Evolutionary conservation across 345 rosid genomes (phyloP).

Genomic region (Populus deltoides): DNA sequence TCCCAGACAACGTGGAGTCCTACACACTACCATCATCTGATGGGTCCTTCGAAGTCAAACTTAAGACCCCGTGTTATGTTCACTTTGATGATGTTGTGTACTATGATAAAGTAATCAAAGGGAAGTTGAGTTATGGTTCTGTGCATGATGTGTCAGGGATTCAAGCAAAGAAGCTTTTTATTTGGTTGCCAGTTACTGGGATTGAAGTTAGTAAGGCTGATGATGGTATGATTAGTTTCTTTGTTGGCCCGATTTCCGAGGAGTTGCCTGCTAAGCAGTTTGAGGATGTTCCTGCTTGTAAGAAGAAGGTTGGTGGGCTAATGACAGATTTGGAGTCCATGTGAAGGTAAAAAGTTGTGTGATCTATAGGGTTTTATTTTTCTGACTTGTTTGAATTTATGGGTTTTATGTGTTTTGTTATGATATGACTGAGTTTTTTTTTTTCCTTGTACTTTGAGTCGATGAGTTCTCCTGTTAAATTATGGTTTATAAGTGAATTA

Average conservation of each 20-base stretch:
- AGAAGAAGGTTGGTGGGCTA: conserved; percentile 24
- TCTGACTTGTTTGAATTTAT: background rate
- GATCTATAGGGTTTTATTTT: background rate
- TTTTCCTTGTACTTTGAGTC: no score
- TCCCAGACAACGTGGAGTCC: conserved; percentile 56
- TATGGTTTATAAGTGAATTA: no score
- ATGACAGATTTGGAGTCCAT: conserved; percentile 25
- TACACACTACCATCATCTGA: conserved; percentile 35
- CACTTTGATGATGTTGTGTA: conserved; percentile 52
- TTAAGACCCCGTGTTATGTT: conserved; percentile 50
- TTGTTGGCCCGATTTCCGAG: conserved; percentile 68
- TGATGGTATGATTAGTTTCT: conserved; percentile 52
- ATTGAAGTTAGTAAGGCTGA: conserved; percentile 38
- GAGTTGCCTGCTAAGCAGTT: conserved; percentile 59
- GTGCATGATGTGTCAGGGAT: conserved; percentile 58
- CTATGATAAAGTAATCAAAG: conserved; percentile 49
- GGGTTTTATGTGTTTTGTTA: background rate
- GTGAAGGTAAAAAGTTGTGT: conserved; percentile 22
- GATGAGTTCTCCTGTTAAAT: no score
- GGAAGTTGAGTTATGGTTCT: conserved; percentile 58
- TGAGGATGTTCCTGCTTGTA: conserved; percentile 51
- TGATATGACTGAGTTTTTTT: background rate
- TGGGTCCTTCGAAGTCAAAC: conserved; percentile 52
- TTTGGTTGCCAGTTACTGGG: conserved; percentile 64
- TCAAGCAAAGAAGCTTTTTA: conserved; percentile 56